phyloP scores from a whole-genome alignment of 2,329 filamentous ascomycete species.

The Diaporthe ilicicola region DNA sequence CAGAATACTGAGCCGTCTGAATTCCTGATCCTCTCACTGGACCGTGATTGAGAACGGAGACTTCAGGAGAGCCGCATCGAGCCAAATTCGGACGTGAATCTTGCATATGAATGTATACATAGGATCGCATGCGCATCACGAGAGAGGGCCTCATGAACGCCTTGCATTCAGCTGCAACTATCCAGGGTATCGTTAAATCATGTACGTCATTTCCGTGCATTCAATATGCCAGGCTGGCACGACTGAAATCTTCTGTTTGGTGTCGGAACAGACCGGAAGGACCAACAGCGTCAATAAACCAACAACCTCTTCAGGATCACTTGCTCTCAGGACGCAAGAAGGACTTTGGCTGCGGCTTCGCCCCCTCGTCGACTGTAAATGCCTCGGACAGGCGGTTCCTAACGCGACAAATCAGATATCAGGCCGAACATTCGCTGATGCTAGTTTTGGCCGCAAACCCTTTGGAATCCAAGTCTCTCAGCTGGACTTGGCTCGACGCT shows the following conservation, averaged over 20 bases:
- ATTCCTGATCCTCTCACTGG: too few species aligned
- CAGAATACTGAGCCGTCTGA: too few species aligned
- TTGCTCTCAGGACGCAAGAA: not conserved
- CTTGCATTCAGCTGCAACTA: not conserved
- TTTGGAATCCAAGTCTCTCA: constrained; percentile 33
- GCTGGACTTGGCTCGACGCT: constrained; percentile 34
- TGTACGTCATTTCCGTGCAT: constrained; percentile 13
- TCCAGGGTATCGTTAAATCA: constrained; percentile 8
- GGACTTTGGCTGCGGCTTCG: not conserved
- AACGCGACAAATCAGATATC: constrained; percentile 23
- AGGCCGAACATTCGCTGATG: constrained; percentile 30
- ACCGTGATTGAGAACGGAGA: too few species aligned
- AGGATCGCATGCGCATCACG: too few species aligned
- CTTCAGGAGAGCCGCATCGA: too few species aligned
- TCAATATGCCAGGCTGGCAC: not conserved
- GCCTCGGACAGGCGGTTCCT: constrained; percentile 32
- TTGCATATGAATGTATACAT: too few species aligned
- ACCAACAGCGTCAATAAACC: not conserved
- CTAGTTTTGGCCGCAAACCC: constrained; percentile 33
- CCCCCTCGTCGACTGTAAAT: constrained; percentile 15
- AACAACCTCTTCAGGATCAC: not conserved
- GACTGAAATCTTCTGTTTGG: not conserved
- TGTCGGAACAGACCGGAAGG: not conserved
- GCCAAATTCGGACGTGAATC: too few species aligned
- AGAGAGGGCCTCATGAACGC: too few species aligned